Evolutionary conservation across 768 basidiomycete genomes (phyloP).

Genomic region (Amanita brunnescens): DNA sequence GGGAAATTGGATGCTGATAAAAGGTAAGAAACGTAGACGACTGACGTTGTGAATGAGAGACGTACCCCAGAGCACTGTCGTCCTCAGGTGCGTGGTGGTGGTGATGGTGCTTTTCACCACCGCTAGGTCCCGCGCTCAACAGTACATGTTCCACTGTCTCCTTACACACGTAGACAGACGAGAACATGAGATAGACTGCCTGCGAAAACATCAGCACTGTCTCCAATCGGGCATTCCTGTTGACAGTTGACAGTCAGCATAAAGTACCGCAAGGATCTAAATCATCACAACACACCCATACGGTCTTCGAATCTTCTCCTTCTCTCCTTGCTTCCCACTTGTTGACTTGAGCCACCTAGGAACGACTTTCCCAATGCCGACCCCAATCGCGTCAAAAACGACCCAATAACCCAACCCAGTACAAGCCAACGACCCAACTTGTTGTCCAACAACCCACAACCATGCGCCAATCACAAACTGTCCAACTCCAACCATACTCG

Average conservation of each 20-base stretch:
- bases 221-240: conserved; percentile 56
- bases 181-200: conserved; percentile 88
- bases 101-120: conserved; percentile 52
- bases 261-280: neutral
- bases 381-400: conserved; percentile 87
- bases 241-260: neutral
- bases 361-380: conserved; percentile 42
- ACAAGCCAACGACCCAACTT: too few relatives aligned
- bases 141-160: conserved; percentile 92
- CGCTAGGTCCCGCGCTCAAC: conserved; percentile 44
- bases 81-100: conserved; percentile 40
- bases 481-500: conserved; percentile 17
- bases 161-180: conserved; percentile 92
- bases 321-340: conserved; percentile 13
- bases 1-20: conserved; percentile 65
- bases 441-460: too few relatives aligned
- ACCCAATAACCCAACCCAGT: too few relatives aligned
- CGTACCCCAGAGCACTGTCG: too few relatives aligned
- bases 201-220: conserved; percentile 81
- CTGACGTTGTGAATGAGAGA: too few relatives aligned
- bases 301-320: conserved; percentile 53
- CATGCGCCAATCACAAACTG: conserved; percentile 71
- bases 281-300: conserved; percentile 22
- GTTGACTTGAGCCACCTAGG: conserved; percentile 31
- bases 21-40: neutral